A percentile compares a stretch with the other conserved stretches of the same genome.
phyloP scores from a whole-genome alignment of 1,284 basidiomycete species.

The Porodaedalea pini region DNA sequence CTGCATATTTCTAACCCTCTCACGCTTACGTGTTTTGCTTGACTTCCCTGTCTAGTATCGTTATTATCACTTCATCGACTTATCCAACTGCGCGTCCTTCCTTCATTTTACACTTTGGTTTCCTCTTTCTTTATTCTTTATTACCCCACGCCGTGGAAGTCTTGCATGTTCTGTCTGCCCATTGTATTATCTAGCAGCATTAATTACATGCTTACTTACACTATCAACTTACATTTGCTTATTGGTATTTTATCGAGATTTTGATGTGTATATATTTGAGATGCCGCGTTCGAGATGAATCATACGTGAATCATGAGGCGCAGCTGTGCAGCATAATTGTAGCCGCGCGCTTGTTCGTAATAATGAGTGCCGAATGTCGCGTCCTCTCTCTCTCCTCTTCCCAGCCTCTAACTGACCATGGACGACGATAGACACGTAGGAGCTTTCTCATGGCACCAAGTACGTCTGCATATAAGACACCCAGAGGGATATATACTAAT shows the following conservation, averaged over 20 bases:
- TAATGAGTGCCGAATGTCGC: constrained; percentile 1
- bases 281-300: background rate
- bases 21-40: constrained; percentile 1
- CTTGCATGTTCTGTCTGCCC: constrained; percentile 27
- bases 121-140: constrained; percentile 25
- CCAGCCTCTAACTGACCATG: constrained; percentile 24
- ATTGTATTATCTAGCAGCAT: constrained; percentile 14
- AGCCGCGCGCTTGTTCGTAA: background rate
- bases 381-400: constrained; percentile 19
- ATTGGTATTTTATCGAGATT: constrained; percentile 2
- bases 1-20: constrained; percentile 11
- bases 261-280: background rate
- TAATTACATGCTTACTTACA: background rate
- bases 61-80: constrained; percentile 6
- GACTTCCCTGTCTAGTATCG: background rate
- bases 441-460: constrained; percentile 45
- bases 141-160: constrained; percentile 22
- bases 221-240: background rate
- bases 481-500: constrained; percentile 10
- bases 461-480: constrained; percentile 25
- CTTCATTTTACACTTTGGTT: constrained; percentile 20
- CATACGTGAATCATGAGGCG: background rate
- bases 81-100: constrained; percentile 7
- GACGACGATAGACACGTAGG: constrained; percentile 33
- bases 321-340: background rate